These are phyloP conservation scores for Irpex sp. DNA, from an alignment of 1,284 basidiomycete genomes.

Conservation along the genomic window DNA sequence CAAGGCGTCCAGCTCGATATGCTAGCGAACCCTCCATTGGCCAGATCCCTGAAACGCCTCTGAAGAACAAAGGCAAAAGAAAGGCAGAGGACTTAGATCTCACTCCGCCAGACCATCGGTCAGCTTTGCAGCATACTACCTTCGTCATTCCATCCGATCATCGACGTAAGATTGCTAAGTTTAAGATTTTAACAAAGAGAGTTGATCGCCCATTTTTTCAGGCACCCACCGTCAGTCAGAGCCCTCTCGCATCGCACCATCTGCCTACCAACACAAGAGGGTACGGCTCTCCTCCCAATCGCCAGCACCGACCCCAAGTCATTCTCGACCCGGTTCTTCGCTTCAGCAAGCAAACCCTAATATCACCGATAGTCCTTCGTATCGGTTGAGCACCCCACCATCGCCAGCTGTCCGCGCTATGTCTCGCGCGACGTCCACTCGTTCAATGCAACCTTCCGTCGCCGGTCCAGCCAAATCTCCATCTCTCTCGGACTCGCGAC, in stretches of 20 bases:
- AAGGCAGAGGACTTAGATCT: slow-evolving; percentile 47
- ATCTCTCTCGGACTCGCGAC: slow-evolving; percentile 16
- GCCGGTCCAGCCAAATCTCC: slow-evolving; percentile 19
- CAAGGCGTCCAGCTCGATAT: slow-evolving; percentile 18
- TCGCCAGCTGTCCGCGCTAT: slow-evolving; percentile 24
- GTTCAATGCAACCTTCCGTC: slow-evolving; percentile 24
- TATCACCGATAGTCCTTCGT: slow-evolving; percentile 53
- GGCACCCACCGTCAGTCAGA: slow-evolving; percentile 25
- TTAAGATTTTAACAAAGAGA: slow-evolving; percentile 3
- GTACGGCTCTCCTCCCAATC: slow-evolving; percentile 49
- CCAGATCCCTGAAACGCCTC: slow-evolving; percentile 24
- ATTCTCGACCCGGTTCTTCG: slow-evolving; percentile 23
- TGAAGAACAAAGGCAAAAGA: slow-evolving; percentile 39
- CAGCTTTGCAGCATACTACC: slow-evolving; percentile 21
- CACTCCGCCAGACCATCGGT: slow-evolving; percentile 45
- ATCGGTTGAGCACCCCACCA: slow-evolving; percentile 34
- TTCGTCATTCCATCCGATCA: slow-evolving; percentile 51
- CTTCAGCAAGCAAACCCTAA: slow-evolving; percentile 27
- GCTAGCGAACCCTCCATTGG: slow-evolving; percentile 26
- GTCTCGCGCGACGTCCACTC: slow-evolving; percentile 35
- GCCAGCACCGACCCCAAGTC: slow-evolving; percentile 29
- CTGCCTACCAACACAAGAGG: slow-evolving; percentile 62
- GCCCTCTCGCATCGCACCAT: slow-evolving; percentile 46
- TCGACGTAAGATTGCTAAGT: slow-evolving; percentile 25
- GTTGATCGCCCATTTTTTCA: slow-evolving; percentile 7